Conservation (phyloP, 2,329 filamentous ascomycete species). For the Aspergillus novofumigatus region DNA sequence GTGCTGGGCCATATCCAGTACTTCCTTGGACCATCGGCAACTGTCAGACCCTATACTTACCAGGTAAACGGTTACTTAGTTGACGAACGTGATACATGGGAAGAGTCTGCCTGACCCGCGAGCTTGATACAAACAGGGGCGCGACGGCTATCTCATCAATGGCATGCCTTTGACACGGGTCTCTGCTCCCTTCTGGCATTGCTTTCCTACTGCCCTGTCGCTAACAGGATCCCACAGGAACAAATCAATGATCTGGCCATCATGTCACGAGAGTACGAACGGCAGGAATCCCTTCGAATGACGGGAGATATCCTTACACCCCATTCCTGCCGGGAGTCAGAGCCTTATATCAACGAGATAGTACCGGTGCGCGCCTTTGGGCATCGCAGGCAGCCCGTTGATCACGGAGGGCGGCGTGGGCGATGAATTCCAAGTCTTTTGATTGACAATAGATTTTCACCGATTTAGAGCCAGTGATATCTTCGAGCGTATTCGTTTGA, state of each 20-base stretch:
- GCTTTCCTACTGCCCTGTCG: neutral
- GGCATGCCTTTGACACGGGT: constrained; percentile 46
- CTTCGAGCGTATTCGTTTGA: neutral
- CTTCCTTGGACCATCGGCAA: constrained; percentile 45
- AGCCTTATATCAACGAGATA: constrained; percentile 43
- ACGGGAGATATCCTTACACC: constrained; percentile 22
- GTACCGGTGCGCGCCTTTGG: constrained; percentile 32
- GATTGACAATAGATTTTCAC: neutral
- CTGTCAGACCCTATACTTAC: constrained; percentile 45
- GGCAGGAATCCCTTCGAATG: constrained; percentile 45
- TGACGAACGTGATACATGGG: neutral
- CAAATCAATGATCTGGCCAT: constrained; percentile 48
- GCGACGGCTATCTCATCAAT: constrained; percentile 47
- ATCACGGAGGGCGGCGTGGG: constrained; percentile 27
- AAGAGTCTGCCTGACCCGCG: constrained; percentile 20
- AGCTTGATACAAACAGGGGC: constrained; percentile 33
- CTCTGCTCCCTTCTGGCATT: constrained; percentile 4
- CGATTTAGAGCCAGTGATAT: constrained; percentile 1
- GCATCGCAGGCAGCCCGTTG: constrained; percentile 25
- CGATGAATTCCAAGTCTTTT: constrained; percentile 1
- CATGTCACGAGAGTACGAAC: constrained; percentile 47
- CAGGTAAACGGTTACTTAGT: constrained; percentile 32
- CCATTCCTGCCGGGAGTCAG: constrained; percentile 19
- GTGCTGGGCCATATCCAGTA: constrained; percentile 47
- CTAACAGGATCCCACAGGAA: constrained; percentile 30